Percentiles rank a stretch among this genome's conserved stretches.
Evolutionary conservation across 495 filamentous ascomycete genomes (phyloP).

Genomic region (Penicillium bovifimosum): DNA sequence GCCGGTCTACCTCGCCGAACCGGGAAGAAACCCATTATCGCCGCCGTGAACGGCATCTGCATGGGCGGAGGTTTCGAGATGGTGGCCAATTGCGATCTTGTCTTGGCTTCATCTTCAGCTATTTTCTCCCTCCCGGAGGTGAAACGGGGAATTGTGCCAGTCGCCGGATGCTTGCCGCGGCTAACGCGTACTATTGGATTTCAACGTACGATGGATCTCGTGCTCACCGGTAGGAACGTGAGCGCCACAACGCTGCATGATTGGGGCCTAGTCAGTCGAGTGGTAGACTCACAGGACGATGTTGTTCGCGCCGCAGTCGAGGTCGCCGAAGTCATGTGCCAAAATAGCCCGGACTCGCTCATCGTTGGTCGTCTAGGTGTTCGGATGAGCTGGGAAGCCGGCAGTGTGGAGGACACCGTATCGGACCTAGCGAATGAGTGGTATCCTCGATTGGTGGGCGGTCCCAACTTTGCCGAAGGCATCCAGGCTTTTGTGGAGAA

Average conservation of each 20-base stretch:
- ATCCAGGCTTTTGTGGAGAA: constrained; percentile 76
- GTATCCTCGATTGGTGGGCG: constrained; percentile 55
- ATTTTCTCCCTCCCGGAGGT: constrained; percentile 64
- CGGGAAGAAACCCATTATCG: constrained; percentile 57
- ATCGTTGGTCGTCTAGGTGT: constrained; percentile 62
- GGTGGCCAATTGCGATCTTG: constrained; percentile 63
- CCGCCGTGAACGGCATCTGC: constrained; percentile 70
- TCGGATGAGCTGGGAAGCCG: constrained; percentile 60
- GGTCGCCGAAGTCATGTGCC: constrained; percentile 20
- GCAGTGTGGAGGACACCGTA: constrained; percentile 59
- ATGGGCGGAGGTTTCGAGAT: constrained; percentile 74
- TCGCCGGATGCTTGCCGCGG: constrained; percentile 67
- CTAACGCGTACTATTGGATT: constrained; percentile 61
- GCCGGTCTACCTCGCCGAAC: constrained; percentile 49
- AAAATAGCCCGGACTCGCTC: constrained; percentile 65
- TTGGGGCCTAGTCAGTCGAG: constrained; percentile 58
- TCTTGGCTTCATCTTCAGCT: constrained; percentile 51
- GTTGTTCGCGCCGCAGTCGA: constrained; percentile 16
- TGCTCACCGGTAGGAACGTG: constrained; percentile 56
- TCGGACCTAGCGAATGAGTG: constrained; percentile 50
- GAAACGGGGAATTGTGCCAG: constrained; percentile 61
- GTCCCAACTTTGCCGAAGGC: constrained; percentile 74
- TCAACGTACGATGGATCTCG: constrained; percentile 68
- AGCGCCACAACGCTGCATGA: constrained; percentile 50
- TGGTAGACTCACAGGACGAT: constrained; percentile 26